phyloP scores from a whole-genome alignment of 192 early-diverging fungal genomes.

The Mortierella claussenii region DNA sequence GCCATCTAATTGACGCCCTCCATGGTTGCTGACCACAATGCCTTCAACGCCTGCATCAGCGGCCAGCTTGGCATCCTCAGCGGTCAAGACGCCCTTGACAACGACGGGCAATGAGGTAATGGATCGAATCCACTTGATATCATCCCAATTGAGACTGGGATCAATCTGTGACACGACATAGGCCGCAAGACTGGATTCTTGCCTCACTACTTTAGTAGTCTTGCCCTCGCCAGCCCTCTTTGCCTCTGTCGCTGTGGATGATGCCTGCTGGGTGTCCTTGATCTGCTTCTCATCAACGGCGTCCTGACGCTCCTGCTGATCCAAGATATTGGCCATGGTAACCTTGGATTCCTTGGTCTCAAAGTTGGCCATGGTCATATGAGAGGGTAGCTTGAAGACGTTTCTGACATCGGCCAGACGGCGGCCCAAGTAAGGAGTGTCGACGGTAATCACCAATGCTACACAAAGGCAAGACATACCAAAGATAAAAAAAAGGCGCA shows the following conservation, averaged over 20 bases:
- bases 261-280: slow-evolving; percentile 62
- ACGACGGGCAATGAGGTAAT: slow-evolving; percentile 90
- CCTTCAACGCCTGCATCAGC: slow-evolving; percentile 81
- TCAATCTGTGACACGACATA: slow-evolving; percentile 85
- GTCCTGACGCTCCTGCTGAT: slow-evolving; percentile 28
- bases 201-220: slow-evolving; percentile 12
- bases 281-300: slow-evolving; percentile 47
- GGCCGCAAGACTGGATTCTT: slow-evolving; percentile 47
- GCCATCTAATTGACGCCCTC: slow-evolving; percentile 95
- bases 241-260: slow-evolving; percentile 60
- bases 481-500: not conserved
- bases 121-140: slow-evolving; percentile 86
- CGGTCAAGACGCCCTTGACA: slow-evolving; percentile 92
- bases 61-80: slow-evolving; percentile 90
- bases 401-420: slow-evolving; percentile 89
- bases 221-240: not conserved
- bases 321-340: slow-evolving; percentile 52
- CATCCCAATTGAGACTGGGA: slow-evolving; percentile 85
- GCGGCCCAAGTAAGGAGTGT: slow-evolving; percentile 79
- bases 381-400: slow-evolving; percentile 68
- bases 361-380: slow-evolving; percentile 76
- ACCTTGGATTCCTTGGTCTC: slow-evolving; percentile 50
- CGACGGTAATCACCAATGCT: slow-evolving; percentile 83
- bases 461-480: not conserved
- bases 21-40: slow-evolving; percentile 96